phyloP scores from a whole-genome alignment of 305 asterid species.

The Solanum chacoense region DNA sequence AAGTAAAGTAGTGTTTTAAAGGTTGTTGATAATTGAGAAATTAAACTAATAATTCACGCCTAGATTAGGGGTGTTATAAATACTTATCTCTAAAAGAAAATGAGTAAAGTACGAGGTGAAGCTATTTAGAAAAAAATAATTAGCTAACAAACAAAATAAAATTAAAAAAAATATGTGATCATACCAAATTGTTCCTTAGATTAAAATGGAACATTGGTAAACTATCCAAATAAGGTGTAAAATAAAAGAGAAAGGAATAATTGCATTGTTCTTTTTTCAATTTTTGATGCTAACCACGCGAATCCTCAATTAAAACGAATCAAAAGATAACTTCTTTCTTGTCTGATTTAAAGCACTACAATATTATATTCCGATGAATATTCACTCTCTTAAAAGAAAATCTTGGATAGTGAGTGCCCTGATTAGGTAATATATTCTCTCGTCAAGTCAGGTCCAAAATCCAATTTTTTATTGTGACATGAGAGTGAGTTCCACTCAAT shows the following conservation, averaged over 20 bases:
- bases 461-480: neutral
- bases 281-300: neutral
- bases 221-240: neutral
- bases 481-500: neutral
- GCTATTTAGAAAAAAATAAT: neutral
- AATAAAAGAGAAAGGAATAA: neutral
- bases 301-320: neutral
- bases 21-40: too few relatives aligned
- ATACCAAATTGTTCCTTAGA: too few relatives aligned
- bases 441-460: neutral
- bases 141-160: neutral
- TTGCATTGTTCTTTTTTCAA: neutral
- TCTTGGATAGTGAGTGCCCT: neutral
- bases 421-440: neutral
- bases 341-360: neutral
- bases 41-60: too few relatives aligned
- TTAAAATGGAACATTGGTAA: too few relatives aligned
- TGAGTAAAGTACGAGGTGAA: neutral
- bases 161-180: neutral
- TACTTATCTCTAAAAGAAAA: too few relatives aligned
- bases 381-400: neutral
- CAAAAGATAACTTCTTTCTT: neutral
- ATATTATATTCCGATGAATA: neutral
- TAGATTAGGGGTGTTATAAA: too few relatives aligned
- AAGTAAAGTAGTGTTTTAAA: too few relatives aligned